Base-by-base conservation (phyloP, 2,329 filamentous ascomycete genomes). In the Calonectria montana region DNA sequence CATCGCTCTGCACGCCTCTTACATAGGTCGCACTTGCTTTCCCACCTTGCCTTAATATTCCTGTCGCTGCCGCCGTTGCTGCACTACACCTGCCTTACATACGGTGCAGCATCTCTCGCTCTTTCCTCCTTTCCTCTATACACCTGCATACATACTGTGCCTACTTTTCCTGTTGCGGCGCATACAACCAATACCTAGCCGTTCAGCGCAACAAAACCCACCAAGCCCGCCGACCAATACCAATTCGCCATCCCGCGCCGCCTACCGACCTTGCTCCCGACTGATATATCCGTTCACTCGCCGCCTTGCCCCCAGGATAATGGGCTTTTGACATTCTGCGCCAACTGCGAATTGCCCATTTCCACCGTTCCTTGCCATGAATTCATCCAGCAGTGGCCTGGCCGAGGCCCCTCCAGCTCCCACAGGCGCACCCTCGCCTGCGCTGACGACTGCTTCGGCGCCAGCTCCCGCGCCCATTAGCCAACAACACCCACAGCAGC, bases 341-440 rank as follows among this genome's bases (percentile, higher is more conserved):
- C 70, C 68, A 70, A 45, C 53, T n/a, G 15, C 55, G 41, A 61
- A 59, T 72, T 70, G 50, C 67, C 65, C 37, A 39, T 74, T 48
- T 65, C 68, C 71, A 57, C 35, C 59, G 65, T 67, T 66, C 68
- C 35, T 70, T 78, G 78, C 73, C 74, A 85, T 85, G 84, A 84
- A 84, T 78, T 81, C 83, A 65, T 72, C 74, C 76, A 79, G 82
- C 66, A 83, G 83, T 53, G 84, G 79, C 75, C 78, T 85, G 74
- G 77, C 79, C 68, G 83, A 84, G 71, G 73, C 77, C 73, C 72
- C 73, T 71, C 72, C 75, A 74, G 71, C 66, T 48, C 41, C 68
- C 59, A 59, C 62, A 70, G 78, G 79, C 65, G 70, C 75, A 21
- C 67, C 74, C 77, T 79, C 66, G 67, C 73, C 61, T 35, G 70